A percentile compares a stretch with the other conserved stretches of the same genome.
Conservation (phyloP, 257 asterid species). For the Scutellaria galericulata region DNA sequence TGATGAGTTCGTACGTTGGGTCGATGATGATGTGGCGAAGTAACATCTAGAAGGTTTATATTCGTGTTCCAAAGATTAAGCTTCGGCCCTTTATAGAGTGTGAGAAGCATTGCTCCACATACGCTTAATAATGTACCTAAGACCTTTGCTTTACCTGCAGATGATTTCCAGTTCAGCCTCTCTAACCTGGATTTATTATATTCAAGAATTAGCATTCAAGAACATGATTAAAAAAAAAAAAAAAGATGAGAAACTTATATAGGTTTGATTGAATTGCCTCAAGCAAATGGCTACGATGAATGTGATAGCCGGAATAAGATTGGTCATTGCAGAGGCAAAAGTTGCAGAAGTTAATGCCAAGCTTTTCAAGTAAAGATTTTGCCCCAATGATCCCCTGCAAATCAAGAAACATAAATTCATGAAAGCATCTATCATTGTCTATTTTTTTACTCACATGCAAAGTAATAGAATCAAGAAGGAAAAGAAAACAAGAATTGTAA, state of each 20-base stretch:
- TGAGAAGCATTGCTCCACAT: constrained; percentile 79
- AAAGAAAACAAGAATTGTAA: neutral
- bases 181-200: constrained; percentile 53
- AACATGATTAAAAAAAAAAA: neutral
- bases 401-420: neutral
- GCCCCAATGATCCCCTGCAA: constrained; percentile 71
- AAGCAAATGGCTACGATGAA: constrained; percentile 55
- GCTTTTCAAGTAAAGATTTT: constrained; percentile 57
- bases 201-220: neutral
- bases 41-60: constrained; percentile 50
- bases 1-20: neutral
- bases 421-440: too few species aligned
- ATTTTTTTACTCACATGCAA: too few species aligned
- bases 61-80: constrained; percentile 50
- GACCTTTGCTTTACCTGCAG: constrained; percentile 73
- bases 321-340: constrained; percentile 63
- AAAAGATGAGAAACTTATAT: neutral
- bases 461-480: neutral
- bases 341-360: constrained; percentile 63
- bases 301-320: constrained; percentile 74
- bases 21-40: constrained; percentile 32
- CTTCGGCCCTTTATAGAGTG: constrained; percentile 69
- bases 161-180: constrained; percentile 57
- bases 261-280: constrained; percentile 39
- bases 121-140: constrained; percentile 66